Base-by-base conservation (phyloP, 768 basidiomycete species). In the Lentinus brumalis region DNA sequence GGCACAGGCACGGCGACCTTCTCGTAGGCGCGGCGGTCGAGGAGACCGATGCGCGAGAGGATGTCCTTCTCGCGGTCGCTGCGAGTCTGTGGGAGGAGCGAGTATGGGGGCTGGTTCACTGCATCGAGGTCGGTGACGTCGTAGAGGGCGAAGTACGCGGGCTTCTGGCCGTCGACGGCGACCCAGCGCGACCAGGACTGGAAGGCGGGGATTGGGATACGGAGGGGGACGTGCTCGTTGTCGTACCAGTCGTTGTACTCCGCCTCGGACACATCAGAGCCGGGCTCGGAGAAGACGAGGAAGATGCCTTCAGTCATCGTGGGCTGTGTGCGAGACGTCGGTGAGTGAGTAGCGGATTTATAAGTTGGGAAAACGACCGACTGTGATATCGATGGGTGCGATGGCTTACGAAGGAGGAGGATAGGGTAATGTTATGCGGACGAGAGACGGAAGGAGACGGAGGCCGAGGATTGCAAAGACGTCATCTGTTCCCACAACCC, bases 191-290 rank as follows among this genome's bases (percentile, higher is more conserved):
- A 65, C 53, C 73, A 76, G 40, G 62, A 72, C 30, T 57, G 66
- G 64, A 80, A 77, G 11, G 73, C 69, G 58, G 77, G 71, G 47
- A 76, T 66, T 32, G 63, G 59, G 55, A 77, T 68, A 18, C 78
- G 74, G 7, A 76, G 71, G 6, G 79, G 79, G 40, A 85, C 78
- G 66, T 87, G 85, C 64, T 86, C 84, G 56, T 82, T 73, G 50
- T 76, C 68, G 70, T 84, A 86, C 86, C 84, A 86, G 50, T 81
- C 74, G 57, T 82, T 78, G 70, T 81, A 83, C 30, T 76, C 74
- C 14, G 72, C 71, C 14, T 81, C 78, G 2, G 70, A 35, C 41
- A 74, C 71, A 26, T 46, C 54, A 4, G 63, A 26, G 5, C 71
- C 73, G 4, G 67, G 63, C 21, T 74, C 71, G 30, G 66, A 60